Evolutionary conservation across 176 grass and related monocot genomes (phyloP), one percentile per base, ranked within the genome.

Genomic region (Raddia guianensis): DNA sequence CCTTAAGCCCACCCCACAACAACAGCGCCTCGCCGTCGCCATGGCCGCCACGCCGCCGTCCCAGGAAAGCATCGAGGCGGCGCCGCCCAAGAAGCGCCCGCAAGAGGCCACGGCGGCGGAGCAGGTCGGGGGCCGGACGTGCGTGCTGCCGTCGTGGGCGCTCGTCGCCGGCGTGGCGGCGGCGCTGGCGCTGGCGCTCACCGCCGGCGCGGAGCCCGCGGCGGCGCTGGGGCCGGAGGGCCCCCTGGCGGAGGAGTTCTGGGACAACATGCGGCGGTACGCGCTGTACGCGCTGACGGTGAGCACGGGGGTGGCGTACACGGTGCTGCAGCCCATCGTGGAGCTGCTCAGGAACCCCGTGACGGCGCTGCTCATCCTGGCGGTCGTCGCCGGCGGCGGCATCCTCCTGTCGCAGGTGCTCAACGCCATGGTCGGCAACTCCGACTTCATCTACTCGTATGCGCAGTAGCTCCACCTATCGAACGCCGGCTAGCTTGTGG

Each of bases 261-360:
- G 95, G 92, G 95, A 94, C 73, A 98, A 98, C 81, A 90, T 92
- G 85, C 83, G 95, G 73, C 85, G 95, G 86, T 98, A 94, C 73
- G 85, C 66, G 49, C 83, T 98, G 69, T 98, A 94, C 66, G 73
- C 8, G 40, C 35, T 98, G 69, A 94, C 95, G 43, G 95, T 94
- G 74, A 98, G 95, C 90, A 98, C 92, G 5, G 95, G 95, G 44
- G 83, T 91, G 58, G 72, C 85, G 11, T 98, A 92, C 86, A 77
- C 92, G 7, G 62, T 98, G 61, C 58, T 92, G 59, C 55, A 91
- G 70, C 95, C 95, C 62, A 95, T 98, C 40, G 63, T 95, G 15
- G 92, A 89, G 82, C 84, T 95, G 43, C 90, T 98, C 52, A 92
- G 91, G 86, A 98, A 93, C 84, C 95, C 95, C 51, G 53, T 98